Evolutionary conservation across 2,329 filamentous ascomycete genomes (phyloP), one percentile per base, ranked within the genome.

Genomic region (Diaporthe sp.): DNA sequence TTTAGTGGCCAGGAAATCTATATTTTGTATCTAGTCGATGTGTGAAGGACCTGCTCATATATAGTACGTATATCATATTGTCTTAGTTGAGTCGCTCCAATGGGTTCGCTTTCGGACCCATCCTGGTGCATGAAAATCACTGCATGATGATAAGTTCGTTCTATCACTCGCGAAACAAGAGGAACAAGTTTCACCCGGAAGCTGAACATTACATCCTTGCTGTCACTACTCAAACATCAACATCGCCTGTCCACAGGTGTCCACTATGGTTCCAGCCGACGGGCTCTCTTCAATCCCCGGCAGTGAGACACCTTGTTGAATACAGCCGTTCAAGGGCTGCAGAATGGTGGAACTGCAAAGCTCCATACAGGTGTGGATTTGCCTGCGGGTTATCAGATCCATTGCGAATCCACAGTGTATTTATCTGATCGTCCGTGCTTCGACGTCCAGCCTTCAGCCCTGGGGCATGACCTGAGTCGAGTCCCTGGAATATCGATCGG

Each of bases 351-450:
- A 17, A 19, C 60, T 7, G 2, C 13, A 46, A 22, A 22, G 60
- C 34, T 28, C 39, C 60, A 62, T 62, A 19, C 8, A 4, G 22
- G 6, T 22, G 42, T 65, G 60, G 60, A 46, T 65, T 17, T 46
- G 9, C 25, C 15, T 65, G 39, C 42, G 17, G 39, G 13, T 65
- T 46, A 65, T 65, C 60, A 19, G 60, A 65, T 65, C 60, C 60
- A 31, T 65, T 22, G 17, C 39, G 60, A 65, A 46, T 13, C 60
- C 60, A 65, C 60, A 65, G 17, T 46, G 39, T 46, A 46, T 65
- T 65, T 65, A 65, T 65, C 60, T 65, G 60, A 65, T 65, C 60
- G 60, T 65, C 60, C 60, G 60, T 46, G 60, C 60, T 65, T 65
- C 60, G 22, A 17, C 15, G 17, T 15, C 39, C 39, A 65, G 25